phyloP scores from a whole-genome alignment of 352 stramenopile genomes.

The Phytophthora sansomeana region DNA sequence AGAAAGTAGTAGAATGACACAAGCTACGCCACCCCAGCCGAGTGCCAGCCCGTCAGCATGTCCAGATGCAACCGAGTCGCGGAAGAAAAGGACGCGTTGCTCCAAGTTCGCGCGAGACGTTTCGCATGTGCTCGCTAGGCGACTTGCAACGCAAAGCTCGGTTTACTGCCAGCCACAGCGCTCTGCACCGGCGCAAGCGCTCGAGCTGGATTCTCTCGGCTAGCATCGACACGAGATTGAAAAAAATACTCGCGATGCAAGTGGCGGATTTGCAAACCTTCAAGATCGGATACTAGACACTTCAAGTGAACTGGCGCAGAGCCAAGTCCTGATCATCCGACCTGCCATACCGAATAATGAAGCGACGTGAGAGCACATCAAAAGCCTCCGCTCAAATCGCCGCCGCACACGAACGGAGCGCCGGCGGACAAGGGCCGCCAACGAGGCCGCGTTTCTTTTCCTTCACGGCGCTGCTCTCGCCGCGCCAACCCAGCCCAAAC shows the following conservation, averaged over 20 bases:
- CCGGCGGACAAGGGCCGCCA: constrained; percentile 33
- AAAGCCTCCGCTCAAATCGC: constrained; percentile 35
- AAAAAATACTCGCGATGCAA: constrained; percentile 38
- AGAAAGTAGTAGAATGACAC: constrained; percentile 42
- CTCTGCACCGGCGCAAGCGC: constrained; percentile 21
- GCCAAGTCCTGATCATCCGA: neutral
- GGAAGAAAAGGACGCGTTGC: constrained; percentile 45
- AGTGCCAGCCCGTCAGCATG: constrained; percentile 36
- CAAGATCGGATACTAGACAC: constrained; percentile 4
- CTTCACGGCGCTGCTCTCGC: constrained; percentile 26
- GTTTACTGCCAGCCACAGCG: constrained; percentile 41
- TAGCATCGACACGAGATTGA: constrained; percentile 40
- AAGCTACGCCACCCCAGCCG: constrained; percentile 22
- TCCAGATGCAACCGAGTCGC: constrained; percentile 33
- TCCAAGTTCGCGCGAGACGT: constrained; percentile 25
- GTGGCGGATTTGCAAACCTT: constrained; percentile 37
- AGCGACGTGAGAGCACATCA: constrained; percentile 22
- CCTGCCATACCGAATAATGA: constrained; percentile 31
- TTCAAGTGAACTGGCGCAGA: too few species aligned
- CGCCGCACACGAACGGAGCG: constrained; percentile 19
- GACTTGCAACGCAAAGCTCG: constrained; percentile 29
- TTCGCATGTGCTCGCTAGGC: constrained; percentile 37
- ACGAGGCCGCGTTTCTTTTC: constrained; percentile 29
- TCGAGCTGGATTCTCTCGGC: constrained; percentile 41
- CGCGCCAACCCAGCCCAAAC: constrained; percentile 28